Evolutionary conservation across 2,329 filamentous ascomycete species (phyloP), one percentile per base, ranked within the genome.

Genomic region (Hansfordia pulvinata): DNA sequence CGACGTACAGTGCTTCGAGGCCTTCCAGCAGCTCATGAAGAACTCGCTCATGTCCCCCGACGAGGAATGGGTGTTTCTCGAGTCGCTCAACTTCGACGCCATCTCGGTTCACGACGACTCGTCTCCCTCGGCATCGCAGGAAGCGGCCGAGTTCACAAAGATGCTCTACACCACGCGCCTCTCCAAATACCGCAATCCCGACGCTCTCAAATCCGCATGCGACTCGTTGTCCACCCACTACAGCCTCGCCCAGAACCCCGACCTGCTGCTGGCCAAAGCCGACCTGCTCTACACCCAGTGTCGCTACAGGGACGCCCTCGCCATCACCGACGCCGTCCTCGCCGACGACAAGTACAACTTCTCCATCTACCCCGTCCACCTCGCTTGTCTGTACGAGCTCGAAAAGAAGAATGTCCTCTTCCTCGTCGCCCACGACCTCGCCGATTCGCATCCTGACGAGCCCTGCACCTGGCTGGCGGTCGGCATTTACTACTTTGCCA

Each of bases 1-100:
- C 44, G 90, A 98, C 47, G 86, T 96, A 4, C 86, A 93, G 51
- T 98, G 90, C 54, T 96, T 93, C 47, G 90, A 98, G 53, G 90
- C 90, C 1, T 96, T 98, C 46, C 86, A 94, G 42, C 86, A 96
- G 58, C 69, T 98, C 29, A 94, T 96, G 76, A 84, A 85, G 56
- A 98, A 98, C 56, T 82, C 82, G 12, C 65, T 98, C 34, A 80
- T 98, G 71, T 73, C 72, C 25, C 85, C 86, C 0, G 76, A 82
- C 19, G 86, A 94, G 52, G 86, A 94, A 48, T 83, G 88, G 69
- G 69, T 76, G 26, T 93, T 94, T 35, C 65, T 94, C 22, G 78
- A 90, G 38, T 83, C 80, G 27, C 66, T 94, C 13, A 76, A 94
- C 53, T 98, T 98, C 47, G 85, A 93, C 49, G 74, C 78, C 12